Percentiles rank a stretch among this genome's conserved stretches.
Evolutionary conservation across 148 eudicot genomes (phyloP).

Genomic region (Fagopyrum esculentum): DNA sequence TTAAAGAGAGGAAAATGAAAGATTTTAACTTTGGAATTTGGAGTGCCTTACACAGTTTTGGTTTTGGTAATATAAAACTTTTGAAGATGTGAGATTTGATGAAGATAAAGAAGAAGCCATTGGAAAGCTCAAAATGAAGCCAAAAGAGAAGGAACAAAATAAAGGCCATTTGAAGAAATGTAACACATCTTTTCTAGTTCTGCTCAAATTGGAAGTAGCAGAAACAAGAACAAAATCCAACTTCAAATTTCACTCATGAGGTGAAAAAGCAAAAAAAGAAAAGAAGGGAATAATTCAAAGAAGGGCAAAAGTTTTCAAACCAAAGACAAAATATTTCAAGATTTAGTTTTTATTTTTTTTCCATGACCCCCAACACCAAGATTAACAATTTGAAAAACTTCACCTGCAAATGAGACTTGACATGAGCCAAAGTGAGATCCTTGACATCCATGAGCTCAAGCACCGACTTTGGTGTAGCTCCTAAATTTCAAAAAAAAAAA

Average conservation of each 20-base stretch:
- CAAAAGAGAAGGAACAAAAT: neutral
- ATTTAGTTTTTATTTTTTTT: neutral
- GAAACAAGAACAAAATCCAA: neutral
- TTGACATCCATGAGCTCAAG: constrained; percentile 98
- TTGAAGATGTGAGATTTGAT: constrained; percentile 6
- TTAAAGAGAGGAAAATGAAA: neutral
- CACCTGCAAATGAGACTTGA: constrained; percentile 97
- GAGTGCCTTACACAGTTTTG: constrained; percentile 5
- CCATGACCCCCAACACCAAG: neutral
- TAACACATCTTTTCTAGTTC: neutral
- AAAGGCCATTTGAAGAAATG: constrained; percentile 4
- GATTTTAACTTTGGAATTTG: constrained; percentile 37
- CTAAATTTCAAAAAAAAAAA: neutral
- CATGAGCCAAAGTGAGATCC: constrained; percentile 97
- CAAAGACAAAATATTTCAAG: constrained; percentile 8
- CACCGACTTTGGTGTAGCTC: constrained; percentile 90
- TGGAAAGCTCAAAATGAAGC: neutral
- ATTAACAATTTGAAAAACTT: neutral
- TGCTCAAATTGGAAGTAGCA: constrained; percentile 3
- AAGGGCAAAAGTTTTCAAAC: constrained; percentile 7
- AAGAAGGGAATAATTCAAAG: constrained; percentile 5
- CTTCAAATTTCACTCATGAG: constrained; percentile 3
- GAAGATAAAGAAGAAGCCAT: neutral
- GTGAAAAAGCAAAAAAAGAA: neutral
- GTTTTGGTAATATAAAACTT: constrained; percentile 7